Evolutionary conservation across 768 basidiomycete species (phyloP), one percentile per base, ranked within the genome.

Genomic region (Fomitopsis pulvina): DNA sequence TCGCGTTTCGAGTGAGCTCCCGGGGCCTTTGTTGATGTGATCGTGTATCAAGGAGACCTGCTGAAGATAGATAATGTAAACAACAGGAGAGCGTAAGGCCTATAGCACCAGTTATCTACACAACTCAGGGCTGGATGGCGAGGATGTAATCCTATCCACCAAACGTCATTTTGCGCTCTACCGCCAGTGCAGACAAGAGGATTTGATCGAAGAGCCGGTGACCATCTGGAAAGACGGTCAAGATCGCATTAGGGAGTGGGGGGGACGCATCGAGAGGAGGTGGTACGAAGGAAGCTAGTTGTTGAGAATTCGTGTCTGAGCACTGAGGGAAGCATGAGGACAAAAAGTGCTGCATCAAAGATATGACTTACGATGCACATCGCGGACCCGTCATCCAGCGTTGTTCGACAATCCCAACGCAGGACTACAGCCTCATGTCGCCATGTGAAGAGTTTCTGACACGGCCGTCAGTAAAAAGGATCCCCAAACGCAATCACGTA

Each of bases 271-370:
- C 71, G 4, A 71, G 58, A 1, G 75, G 72, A 2, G 75, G 74
- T 5, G 74, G 74, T 3, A 76, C 68, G 56, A 77, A 75, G 1
- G 71, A 63, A 0, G 75, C 75, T 1, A 76, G 62, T 41, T 75
- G 72, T 20, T 39, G 57, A 40, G 37, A 60, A 52, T 16, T 50
- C n/a, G 38, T 57, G 25, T 61, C 60, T 28, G 65, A 67, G 54
- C 72, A 72, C 68, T 68, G 42, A 16, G 38, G 5, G 6, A 40
- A 48, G 4, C 41, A 38, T n/a, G 49, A 37, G 25, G 18, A 24
- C 18, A 1, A 10, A 5, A 20, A 45, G 45, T 24, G 18, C 8
- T 22, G 29, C 8, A 32, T 26, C 12, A 24, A 26, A 32, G n/a
- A 24, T 22, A 40, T 41, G 22, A 66, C 72, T 41, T 43, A 73